Conservation (phyloP, 192 early-diverging fungal genomes). For the Neocallimastix lanati region DNA sequence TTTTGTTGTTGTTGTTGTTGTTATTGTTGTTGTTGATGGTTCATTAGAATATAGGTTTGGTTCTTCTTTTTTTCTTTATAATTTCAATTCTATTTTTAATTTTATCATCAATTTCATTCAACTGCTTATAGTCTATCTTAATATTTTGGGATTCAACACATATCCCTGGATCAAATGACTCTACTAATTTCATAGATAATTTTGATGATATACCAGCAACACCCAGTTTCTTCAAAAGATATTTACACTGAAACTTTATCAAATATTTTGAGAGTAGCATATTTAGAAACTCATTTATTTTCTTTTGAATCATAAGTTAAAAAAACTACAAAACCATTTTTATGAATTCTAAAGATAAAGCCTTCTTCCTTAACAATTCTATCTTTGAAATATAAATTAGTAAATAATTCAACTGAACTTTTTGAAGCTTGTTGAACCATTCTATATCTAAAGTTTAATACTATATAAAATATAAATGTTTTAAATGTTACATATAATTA, state of each 20-base stretch:
- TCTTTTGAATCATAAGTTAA: constrained; percentile 13
- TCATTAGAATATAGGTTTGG: not conserved
- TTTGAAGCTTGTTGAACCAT: constrained; percentile 90
- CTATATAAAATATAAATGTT: not conserved
- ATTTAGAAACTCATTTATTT: constrained; percentile 11
- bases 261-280: constrained; percentile 52
- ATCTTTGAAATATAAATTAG: constrained; percentile 87
- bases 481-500: too few species aligned
- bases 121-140: not conserved
- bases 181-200: constrained; percentile 19
- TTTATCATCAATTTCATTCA: not conserved
- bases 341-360: constrained; percentile 75
- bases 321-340: constrained; percentile 87
- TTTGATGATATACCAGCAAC: constrained; percentile 17
- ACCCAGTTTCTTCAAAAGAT: constrained; percentile 29
- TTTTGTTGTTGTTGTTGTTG: too few species aligned
- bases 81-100: not conserved
- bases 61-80: not conserved
- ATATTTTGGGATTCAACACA: not conserved
- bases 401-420: constrained; percentile 90
- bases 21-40: not conserved
- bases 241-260: constrained; percentile 60
- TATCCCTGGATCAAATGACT: constrained; percentile 15
- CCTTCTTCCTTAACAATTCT: constrained; percentile 72
- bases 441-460: constrained; percentile 75